These are phyloP conservation scores for Fusarium buharicum DNA, from an alignment of 2,329 filamentous ascomycete species.

Conservation along the genomic window DNA sequence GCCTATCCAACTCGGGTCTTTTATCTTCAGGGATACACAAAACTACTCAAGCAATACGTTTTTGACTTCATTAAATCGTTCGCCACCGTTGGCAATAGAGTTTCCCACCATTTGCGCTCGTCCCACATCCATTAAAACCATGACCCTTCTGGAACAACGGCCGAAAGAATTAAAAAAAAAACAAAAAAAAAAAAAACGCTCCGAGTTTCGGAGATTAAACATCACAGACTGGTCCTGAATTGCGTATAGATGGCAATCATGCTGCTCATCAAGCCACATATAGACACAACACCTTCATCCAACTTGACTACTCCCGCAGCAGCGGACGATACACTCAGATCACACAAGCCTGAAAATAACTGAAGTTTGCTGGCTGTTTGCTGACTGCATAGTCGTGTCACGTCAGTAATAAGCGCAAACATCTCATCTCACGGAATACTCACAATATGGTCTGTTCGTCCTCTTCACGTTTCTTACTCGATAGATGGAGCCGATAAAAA, in stretches of 20 bases:
- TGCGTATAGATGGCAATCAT: constrained; percentile 8
- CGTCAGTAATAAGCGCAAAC: constrained; percentile 1
- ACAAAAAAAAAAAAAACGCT: not conserved
- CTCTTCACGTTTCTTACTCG: not conserved
- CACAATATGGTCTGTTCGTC: constrained; percentile 11
- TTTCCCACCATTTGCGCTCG: constrained; percentile 4
- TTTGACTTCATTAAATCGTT: not conserved
- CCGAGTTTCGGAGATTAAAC: constrained; percentile 8
- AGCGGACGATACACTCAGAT: constrained; percentile 20
- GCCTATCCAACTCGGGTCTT: too few relatives aligned
- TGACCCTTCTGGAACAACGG: constrained; percentile 19
- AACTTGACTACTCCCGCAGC: constrained; percentile 14
- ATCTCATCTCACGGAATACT: not conserved
- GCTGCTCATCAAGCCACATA: constrained; percentile 20
- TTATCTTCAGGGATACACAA: too few relatives aligned
- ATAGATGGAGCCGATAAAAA: constrained; percentile 9
- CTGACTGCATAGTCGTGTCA: constrained; percentile 7
- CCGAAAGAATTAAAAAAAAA: not conserved
- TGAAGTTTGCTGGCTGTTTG: constrained; percentile 13
- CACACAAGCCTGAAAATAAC: constrained; percentile 2
- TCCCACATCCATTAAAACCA: constrained; percentile 4
- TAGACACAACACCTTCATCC: constrained; percentile 18
- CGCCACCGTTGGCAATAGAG: constrained; percentile 10
- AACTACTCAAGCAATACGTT: not conserved
- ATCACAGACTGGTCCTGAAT: not conserved